These are phyloP conservation scores for Coemansia sp. DNA, from an alignment of 192 early-diverging fungal genomes.

Conservation along the genomic window DNA sequence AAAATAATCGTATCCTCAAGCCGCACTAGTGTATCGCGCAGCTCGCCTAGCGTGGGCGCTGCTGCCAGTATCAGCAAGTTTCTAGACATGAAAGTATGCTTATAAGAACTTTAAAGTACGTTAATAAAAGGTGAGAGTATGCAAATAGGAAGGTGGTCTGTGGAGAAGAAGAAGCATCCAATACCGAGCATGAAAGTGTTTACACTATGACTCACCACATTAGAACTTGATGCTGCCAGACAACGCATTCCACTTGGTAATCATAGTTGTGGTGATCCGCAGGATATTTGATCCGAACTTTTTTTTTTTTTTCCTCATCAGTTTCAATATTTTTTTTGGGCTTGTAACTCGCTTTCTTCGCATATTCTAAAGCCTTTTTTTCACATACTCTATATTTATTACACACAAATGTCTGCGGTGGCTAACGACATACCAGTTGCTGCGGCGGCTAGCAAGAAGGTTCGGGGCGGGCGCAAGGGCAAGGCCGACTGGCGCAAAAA, in stretches of 20 bases:
- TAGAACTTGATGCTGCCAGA: not conserved
- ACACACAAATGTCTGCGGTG: conserved; percentile 29
- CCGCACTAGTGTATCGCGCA: conserved; percentile 82
- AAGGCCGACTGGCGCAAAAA: conserved; percentile 95
- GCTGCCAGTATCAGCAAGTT: conserved; percentile 49
- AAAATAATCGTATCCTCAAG: conserved; percentile 88
- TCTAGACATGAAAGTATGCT: conserved; percentile 32
- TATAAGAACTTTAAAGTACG: not conserved
- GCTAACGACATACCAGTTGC: not conserved
- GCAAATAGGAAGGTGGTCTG: not conserved
- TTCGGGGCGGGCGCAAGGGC: conserved; percentile 78
- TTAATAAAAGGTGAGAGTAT: not conserved
- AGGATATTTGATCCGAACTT: not conserved
- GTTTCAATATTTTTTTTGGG: conserved; percentile 5
- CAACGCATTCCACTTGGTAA: not conserved
- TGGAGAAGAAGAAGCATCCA: not conserved
- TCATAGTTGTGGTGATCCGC: not conserved
- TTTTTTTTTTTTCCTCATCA: conserved; percentile 9
- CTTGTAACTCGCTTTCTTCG: not conserved
- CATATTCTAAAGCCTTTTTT: not conserved
- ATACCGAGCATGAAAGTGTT: too few species aligned
- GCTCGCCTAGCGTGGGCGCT: conserved; percentile 52
- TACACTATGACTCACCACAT: not conserved
- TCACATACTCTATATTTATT: not conserved
- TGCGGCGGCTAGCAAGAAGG: conserved; percentile 38